These are phyloP conservation scores for Phytophthora nicotianae DNA, from an alignment of 352 stramenopile species.

Conservation along the genomic window DNA sequence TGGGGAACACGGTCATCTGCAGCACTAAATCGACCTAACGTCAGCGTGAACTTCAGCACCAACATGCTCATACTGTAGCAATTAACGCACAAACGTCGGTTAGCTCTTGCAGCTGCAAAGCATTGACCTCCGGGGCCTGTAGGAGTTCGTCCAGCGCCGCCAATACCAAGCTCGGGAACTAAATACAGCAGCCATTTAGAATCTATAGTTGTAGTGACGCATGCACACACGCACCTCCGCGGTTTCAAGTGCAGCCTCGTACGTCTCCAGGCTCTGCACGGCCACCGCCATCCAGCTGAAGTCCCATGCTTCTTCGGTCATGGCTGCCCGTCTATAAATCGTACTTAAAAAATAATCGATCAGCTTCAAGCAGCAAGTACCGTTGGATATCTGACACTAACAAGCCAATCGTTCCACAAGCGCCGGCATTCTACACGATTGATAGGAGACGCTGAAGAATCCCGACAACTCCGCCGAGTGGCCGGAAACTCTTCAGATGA, in stretches of 20 bases:
- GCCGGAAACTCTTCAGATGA: too few species aligned
- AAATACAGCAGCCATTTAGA: neutral
- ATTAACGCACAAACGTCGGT: constrained; percentile 37
- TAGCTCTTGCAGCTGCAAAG: constrained; percentile 36
- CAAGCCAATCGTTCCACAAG: too few species aligned
- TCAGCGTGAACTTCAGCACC: neutral
- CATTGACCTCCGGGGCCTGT: constrained; percentile 20
- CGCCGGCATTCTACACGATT: too few species aligned
- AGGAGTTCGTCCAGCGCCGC: constrained; percentile 29
- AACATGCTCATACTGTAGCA: neutral
- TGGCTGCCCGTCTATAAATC: neutral
- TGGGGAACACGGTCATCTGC: constrained; percentile 49
- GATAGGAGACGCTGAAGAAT: too few species aligned
- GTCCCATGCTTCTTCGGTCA: constrained; percentile 23
- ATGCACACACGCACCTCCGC: constrained; percentile 28
- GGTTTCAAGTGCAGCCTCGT: constrained; percentile 34
- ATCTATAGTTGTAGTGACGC: neutral
- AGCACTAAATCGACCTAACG: constrained; percentile 34
- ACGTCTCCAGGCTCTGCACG: constrained; percentile 36
- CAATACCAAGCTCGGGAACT: constrained; percentile 35
- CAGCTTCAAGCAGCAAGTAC: too few species aligned
- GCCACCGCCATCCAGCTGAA: constrained; percentile 28
- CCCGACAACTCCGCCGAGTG: too few species aligned
- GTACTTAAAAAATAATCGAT: neutral
- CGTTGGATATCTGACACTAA: too few species aligned